Conservation (phyloP, 2,329 filamentous ascomycete species). For the Penicillium sp. region DNA sequence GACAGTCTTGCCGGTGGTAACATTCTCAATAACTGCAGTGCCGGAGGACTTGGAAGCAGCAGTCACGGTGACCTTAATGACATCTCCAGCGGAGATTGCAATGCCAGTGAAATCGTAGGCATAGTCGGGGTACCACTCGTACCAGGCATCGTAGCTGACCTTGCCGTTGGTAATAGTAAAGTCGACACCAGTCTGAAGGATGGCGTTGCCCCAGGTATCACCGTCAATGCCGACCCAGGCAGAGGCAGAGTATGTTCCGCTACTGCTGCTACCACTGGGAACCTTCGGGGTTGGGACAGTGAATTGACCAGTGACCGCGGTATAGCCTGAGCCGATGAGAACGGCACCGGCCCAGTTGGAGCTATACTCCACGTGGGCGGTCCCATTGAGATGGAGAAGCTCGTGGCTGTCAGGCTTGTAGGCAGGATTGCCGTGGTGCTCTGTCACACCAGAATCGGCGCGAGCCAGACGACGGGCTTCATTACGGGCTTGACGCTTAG, state of each 20-base stretch:
- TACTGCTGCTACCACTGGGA: slow-evolving; percentile 42
- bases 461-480: slow-evolving; percentile 17
- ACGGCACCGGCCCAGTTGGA: slow-evolving; percentile 65
- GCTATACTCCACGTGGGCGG: slow-evolving; percentile 54
- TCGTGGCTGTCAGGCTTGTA: slow-evolving; percentile 36
- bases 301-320: slow-evolving; percentile 59
- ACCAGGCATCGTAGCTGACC: slow-evolving; percentile 61
- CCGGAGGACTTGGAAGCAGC: slow-evolving; percentile 50
- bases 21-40: slow-evolving; percentile 24
- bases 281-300: slow-evolving; percentile 55
- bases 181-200: slow-evolving; percentile 63
- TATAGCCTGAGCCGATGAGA: slow-evolving; percentile 58
- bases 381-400: slow-evolving; percentile 39
- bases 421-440: slow-evolving; percentile 45
- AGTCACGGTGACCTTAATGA: slow-evolving; percentile 48
- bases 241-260: slow-evolving; percentile 51
- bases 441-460: slow-evolving; percentile 39
- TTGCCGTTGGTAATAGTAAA: slow-evolving; percentile 41
- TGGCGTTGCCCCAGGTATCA: slow-evolving; percentile 59
- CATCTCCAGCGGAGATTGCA: slow-evolving; percentile 50
- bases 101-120: slow-evolving; percentile 58
- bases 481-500: slow-evolving; percentile 44
- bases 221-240: slow-evolving; percentile 67
- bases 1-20: slow-evolving; percentile 50
- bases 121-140: slow-evolving; percentile 64